Conservation (phyloP, 805 yeast genomes). For the Torulaspora indica region DNA sequence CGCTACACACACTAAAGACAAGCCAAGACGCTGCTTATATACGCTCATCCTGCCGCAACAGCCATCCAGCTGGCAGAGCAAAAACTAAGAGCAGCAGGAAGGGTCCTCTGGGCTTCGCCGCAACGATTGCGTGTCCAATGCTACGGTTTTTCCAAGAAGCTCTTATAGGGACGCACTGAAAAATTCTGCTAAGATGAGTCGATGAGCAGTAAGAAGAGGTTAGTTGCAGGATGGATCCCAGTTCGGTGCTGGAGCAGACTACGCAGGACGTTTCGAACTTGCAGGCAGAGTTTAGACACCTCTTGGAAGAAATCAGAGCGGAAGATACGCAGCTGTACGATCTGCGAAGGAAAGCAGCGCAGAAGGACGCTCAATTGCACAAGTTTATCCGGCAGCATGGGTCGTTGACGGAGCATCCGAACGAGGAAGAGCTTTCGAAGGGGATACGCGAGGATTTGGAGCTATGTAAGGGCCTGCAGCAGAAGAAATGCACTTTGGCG, state of each 20-base stretch:
- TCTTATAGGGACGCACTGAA: background rate
- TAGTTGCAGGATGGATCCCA: slow-evolving; percentile 66
- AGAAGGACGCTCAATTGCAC: slow-evolving; percentile 74
- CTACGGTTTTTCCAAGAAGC: background rate
- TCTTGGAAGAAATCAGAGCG: slow-evolving; percentile 70
- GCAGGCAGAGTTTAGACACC: slow-evolving; percentile 79
- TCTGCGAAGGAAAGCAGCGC: slow-evolving; percentile 57
- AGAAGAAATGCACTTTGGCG: slow-evolving; percentile 72
- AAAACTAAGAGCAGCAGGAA: background rate
- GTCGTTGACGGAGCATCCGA: slow-evolving; percentile 72
- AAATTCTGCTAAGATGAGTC: background rate
- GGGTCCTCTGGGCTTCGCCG: background rate
- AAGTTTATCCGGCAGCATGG: slow-evolving; percentile 81
- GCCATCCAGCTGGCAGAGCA: background rate
- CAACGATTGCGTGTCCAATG: background rate
- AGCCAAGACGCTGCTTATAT: background rate
- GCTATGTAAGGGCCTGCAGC: slow-evolving; percentile 57
- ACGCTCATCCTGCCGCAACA: background rate
- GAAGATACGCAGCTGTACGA: slow-evolving; percentile 67
- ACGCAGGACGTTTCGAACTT: slow-evolving; percentile 72
- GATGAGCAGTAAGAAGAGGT: background rate
- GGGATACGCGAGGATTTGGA: slow-evolving; percentile 67
- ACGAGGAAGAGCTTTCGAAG: slow-evolving; percentile 61
- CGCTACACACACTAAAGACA: no score
- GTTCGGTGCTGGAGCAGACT: slow-evolving; percentile 71